phyloP scores from a whole-genome alignment of 768 basidiomycete species.

The Pholiota conissans region DNA sequence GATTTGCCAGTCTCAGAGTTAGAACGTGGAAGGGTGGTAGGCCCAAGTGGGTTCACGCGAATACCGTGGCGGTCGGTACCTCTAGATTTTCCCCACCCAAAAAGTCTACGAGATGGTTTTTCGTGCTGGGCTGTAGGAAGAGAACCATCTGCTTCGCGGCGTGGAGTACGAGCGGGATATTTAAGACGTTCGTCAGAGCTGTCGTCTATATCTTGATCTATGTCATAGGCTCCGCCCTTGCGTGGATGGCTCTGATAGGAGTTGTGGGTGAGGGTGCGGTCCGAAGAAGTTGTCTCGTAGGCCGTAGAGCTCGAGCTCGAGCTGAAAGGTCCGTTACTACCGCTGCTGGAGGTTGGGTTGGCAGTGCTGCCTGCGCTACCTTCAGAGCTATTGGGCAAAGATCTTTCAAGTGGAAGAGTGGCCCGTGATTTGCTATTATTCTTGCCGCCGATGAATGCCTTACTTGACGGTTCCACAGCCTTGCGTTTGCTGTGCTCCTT shows the following conservation, averaged over 20 bases:
- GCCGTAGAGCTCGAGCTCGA: conserved; percentile 7
- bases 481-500: conserved; percentile 23
- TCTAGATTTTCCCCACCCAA: conserved; percentile 25
- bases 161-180: conserved; percentile 52
- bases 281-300: conserved; percentile 22
- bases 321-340: conserved; percentile 18
- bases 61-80: conserved; percentile 17
- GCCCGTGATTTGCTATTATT: conserved; percentile 3
- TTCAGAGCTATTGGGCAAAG: conserved; percentile 20
- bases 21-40: conserved; percentile 60
- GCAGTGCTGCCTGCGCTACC: conserved; percentile 24
- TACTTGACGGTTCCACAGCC: conserved; percentile 7
- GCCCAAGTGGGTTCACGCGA: conserved; percentile 50
- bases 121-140: conserved; percentile 46
- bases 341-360: conserved; percentile 15
- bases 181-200: conserved; percentile 24
- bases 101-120: conserved; percentile 21
- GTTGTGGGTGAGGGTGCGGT: conserved; percentile 18
- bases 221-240: conserved; percentile 30
- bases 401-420: not conserved
- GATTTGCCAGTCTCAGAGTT: conserved; percentile 69
- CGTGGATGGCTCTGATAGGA: conserved; percentile 18
- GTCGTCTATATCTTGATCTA: conserved; percentile 31
- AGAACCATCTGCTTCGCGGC: conserved; percentile 61
- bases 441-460: conserved; percentile 10